Conservation (phyloP, 31 red algal genomes). For the Asparagopsis taxiformis region DNA sequence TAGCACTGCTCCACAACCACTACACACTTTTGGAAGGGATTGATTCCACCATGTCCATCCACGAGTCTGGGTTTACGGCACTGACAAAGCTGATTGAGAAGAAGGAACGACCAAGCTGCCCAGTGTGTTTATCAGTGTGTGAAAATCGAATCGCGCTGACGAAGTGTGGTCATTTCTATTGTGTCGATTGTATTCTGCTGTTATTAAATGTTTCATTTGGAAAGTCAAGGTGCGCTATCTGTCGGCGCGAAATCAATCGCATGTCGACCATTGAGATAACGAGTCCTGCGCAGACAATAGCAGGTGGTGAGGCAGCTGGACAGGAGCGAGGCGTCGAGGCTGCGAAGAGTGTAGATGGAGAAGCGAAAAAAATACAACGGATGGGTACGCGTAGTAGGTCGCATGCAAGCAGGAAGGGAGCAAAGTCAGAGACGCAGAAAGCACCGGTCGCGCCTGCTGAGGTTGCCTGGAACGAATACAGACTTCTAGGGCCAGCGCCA, state of each 20-base stretch:
- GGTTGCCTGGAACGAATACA: conserved; percentile 53
- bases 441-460: conserved; percentile 9
- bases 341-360: not conserved
- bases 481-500: conserved; percentile 15
- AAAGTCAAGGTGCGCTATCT: conserved; percentile 43
- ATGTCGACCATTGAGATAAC: conserved; percentile 30
- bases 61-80: conserved; percentile 61
- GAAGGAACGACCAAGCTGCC: conserved; percentile 54
- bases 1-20: conserved; percentile 25
- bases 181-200: conserved; percentile 43
- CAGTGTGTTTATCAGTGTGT: conserved; percentile 48
- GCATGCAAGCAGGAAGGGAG: not conserved
- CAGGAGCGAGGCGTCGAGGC: conserved; percentile 5
- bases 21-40: conserved; percentile 12
- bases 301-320: not conserved
- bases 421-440: not conserved
- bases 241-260: conserved; percentile 35
- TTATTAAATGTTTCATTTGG: conserved; percentile 17
- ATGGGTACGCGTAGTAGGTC: not conserved
- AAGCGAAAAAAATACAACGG: not conserved
- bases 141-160: conserved; percentile 38
- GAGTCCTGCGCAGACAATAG: not conserved
- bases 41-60: conserved; percentile 18
- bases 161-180: conserved; percentile 73
- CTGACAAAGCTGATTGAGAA: conserved; percentile 69